Evolutionary conservation across 129 eudicot species (phyloP).

Genomic region (Flaveria robusta): DNA sequence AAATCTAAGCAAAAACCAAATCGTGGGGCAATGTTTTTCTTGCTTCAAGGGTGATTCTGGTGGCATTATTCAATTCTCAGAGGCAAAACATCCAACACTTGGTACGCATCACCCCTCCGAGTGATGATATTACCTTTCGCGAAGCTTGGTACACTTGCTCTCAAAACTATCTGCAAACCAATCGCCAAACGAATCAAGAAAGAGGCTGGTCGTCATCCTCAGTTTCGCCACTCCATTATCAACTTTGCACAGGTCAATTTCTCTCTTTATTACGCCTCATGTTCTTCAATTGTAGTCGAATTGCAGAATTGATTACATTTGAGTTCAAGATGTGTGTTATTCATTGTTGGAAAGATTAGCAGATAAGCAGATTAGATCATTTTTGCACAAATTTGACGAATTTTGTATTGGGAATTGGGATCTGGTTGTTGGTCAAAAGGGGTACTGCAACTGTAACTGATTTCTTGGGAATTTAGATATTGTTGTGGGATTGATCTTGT

Average conservation of each 20-base stretch:
- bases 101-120: constrained; percentile 29
- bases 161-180: constrained; percentile 61
- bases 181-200: constrained; percentile 67
- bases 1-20: constrained; percentile 11
- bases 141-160: constrained; percentile 66
- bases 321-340: not conserved
- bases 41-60: not conserved
- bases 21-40: not conserved
- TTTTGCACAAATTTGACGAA: not conserved
- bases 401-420: not conserved
- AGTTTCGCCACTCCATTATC: constrained; percentile 58
- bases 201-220: constrained; percentile 60
- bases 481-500: no score
- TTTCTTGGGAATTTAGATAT: no score
- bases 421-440: no score
- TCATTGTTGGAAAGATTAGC: not conserved
- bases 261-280: not conserved
- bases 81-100: constrained; percentile 32
- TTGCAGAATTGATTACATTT: not conserved
- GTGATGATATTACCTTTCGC: constrained; percentile 46
- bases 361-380: not conserved
- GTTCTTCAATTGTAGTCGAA: not conserved
- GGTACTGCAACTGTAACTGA: not conserved
- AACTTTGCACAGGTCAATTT: constrained; percentile 62
- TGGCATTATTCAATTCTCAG: not conserved